Evolutionary conservation across 805 yeast species (phyloP).

Genomic region (Candida odintsovae): DNA sequence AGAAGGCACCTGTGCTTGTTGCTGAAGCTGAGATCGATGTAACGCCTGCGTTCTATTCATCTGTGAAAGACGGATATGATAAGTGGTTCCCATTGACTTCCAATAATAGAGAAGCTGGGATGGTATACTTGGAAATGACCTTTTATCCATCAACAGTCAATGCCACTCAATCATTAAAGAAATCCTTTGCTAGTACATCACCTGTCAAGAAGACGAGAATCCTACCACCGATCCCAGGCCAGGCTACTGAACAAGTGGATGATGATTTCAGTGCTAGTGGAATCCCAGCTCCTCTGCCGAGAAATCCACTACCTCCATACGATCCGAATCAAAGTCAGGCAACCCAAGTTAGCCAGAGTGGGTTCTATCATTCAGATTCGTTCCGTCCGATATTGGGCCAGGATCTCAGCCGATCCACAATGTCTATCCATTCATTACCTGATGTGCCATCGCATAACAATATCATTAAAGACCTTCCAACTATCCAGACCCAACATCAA

Average conservation of each 20-base stretch:
- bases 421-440: constrained; percentile 18
- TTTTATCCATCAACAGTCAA: constrained; percentile 57
- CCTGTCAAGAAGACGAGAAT: constrained; percentile 15
- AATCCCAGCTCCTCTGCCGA: constrained; percentile 21
- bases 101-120: constrained; percentile 78
- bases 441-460: constrained; percentile 17
- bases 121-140: constrained; percentile 84
- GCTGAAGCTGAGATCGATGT: constrained; percentile 80
- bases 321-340: background rate
- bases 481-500: background rate
- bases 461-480: constrained; percentile 5
- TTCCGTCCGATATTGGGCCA: background rate
- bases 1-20: constrained; percentile 79
- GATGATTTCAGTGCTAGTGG: background rate
- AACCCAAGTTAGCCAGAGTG: background rate
- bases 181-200: background rate
- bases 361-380: background rate
- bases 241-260: constrained; percentile 1
- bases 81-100: constrained; percentile 72
- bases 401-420: constrained; percentile 1
- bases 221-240: constrained; percentile 25
- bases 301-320: constrained; percentile 1
- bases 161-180: constrained; percentile 5
- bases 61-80: constrained; percentile 73
- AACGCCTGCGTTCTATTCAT: constrained; percentile 60